These are phyloP conservation scores for Aspergillus melleus DNA, from an alignment of 2,329 filamentous ascomycete genomes.

Conservation along the genomic window DNA sequence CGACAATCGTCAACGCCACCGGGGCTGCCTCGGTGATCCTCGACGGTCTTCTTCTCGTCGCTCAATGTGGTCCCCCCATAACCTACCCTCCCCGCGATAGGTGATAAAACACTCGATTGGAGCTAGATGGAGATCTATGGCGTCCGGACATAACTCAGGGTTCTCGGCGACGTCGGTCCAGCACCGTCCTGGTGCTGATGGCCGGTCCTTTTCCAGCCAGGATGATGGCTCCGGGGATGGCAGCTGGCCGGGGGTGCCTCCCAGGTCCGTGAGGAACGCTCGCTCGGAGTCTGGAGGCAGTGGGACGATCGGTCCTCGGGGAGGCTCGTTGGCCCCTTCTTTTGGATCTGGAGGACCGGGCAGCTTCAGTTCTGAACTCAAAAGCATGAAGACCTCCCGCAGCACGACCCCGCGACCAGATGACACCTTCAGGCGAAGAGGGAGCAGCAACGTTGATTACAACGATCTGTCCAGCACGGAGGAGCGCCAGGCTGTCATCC, in stretches of 20 bases:
- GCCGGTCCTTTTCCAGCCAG: constrained; percentile 39
- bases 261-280: constrained; percentile 37
- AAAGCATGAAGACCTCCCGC: constrained; percentile 65
- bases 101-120: constrained; percentile 34
- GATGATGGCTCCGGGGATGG: constrained; percentile 40
- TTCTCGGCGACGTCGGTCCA: constrained; percentile 45
- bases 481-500: constrained; percentile 71
- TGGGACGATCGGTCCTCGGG: constrained; percentile 66
- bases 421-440: constrained; percentile 50
- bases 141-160: constrained; percentile 44
- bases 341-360: constrained; percentile 69
- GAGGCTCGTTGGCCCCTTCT: constrained; percentile 66
- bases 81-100: constrained; percentile 27
- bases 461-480: constrained; percentile 64
- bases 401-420: constrained; percentile 61
- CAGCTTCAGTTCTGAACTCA: constrained; percentile 87
- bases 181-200: constrained; percentile 39
- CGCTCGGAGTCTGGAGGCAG: constrained; percentile 58
- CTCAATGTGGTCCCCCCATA: constrained; percentile 34
- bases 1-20: not conserved
- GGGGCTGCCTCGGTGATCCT: not conserved
- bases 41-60: constrained; percentile 3
- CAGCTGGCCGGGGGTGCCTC: constrained; percentile 38
- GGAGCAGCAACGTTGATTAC: constrained; percentile 57
- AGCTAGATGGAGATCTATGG: constrained; percentile 48